phyloP scores from a whole-genome alignment of 2,329 filamentous ascomycete genomes.

The Zalaria obscura region DNA sequence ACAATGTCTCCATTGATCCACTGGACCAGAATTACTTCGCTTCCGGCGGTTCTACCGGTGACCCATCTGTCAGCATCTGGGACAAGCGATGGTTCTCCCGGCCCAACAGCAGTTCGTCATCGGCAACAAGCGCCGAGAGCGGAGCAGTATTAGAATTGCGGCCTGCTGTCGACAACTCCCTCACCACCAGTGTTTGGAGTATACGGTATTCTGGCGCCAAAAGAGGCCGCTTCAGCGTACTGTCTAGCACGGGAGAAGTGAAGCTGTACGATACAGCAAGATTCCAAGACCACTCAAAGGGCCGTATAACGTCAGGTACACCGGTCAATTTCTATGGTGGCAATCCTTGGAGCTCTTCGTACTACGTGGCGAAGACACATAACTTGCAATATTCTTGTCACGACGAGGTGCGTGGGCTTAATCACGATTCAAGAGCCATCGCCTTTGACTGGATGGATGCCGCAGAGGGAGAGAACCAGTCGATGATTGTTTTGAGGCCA shows the following conservation, averaged over 20 bases:
- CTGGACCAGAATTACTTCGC: constrained; percentile 73
- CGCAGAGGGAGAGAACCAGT: constrained; percentile 31
- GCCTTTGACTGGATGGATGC: constrained; percentile 47
- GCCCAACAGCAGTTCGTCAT: constrained; percentile 7
- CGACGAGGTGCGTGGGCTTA: constrained; percentile 26
- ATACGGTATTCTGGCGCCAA: constrained; percentile 45
- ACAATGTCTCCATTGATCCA: constrained; percentile 63
- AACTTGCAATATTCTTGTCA: constrained; percentile 30
- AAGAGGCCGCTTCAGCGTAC: constrained; percentile 42
- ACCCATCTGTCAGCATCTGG: constrained; percentile 64
- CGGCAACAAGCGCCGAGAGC: constrained; percentile 11
- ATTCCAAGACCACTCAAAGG: constrained; percentile 22
- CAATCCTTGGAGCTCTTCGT: constrained; percentile 24
- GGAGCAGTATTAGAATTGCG: constrained; percentile 43
- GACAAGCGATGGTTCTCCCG: constrained; percentile 44
- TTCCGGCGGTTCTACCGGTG: constrained; percentile 57
- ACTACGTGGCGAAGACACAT: constrained; percentile 30
- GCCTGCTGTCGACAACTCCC: constrained; percentile 35
- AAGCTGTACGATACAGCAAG: constrained; percentile 41
- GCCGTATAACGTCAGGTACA: background rate
- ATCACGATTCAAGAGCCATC: constrained; percentile 36
- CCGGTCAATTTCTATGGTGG: constrained; percentile 15
- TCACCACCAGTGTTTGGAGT: constrained; percentile 44
- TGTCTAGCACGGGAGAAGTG: constrained; percentile 45
- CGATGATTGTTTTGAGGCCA: constrained; percentile 37